phyloP scores from a whole-genome alignment of 2,329 filamentous ascomycete genomes.

The Ascomycota sp. region DNA sequence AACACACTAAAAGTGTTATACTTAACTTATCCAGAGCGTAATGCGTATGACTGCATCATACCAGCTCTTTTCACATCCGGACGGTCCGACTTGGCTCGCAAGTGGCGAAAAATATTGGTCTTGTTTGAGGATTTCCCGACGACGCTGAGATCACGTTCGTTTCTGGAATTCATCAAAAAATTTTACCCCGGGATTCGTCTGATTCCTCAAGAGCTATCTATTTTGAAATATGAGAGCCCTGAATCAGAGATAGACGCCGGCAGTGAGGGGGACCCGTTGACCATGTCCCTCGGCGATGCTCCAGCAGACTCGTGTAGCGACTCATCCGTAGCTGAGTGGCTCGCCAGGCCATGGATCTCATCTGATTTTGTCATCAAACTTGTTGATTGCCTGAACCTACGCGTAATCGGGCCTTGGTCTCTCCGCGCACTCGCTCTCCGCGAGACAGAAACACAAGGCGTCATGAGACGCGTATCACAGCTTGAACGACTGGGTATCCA shows the following conservation, averaged over 20 bases:
- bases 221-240: conserved; percentile 3
- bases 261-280: background rate
- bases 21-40: conserved; percentile 18
- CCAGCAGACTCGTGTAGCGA: conserved; percentile 9
- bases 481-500: conserved; percentile 42
- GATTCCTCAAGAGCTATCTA: conserved; percentile 13
- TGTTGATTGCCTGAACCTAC: conserved; percentile 49
- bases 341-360: conserved; percentile 52
- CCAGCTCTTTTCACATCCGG: conserved; percentile 29
- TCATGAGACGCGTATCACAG: conserved; percentile 38
- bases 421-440: conserved; percentile 58
- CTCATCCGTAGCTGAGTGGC: conserved; percentile 57
- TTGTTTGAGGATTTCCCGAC: conserved; percentile 20
- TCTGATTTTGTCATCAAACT: conserved; percentile 52
- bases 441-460: conserved; percentile 30
- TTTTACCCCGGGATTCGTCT: conserved; percentile 23
- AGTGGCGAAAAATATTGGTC: conserved; percentile 26
- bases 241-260: background rate
- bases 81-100: conserved; percentile 18
- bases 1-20: conserved; percentile 24
- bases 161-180: conserved; percentile 24
- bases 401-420: conserved; percentile 52
- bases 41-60: conserved; percentile 30
- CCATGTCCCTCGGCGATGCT: background rate
- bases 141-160: conserved; percentile 20